These are phyloP conservation scores for Plasmodium relictum DNA, from an alignment of 169 alveolate species.

Conservation along the genomic window DNA sequence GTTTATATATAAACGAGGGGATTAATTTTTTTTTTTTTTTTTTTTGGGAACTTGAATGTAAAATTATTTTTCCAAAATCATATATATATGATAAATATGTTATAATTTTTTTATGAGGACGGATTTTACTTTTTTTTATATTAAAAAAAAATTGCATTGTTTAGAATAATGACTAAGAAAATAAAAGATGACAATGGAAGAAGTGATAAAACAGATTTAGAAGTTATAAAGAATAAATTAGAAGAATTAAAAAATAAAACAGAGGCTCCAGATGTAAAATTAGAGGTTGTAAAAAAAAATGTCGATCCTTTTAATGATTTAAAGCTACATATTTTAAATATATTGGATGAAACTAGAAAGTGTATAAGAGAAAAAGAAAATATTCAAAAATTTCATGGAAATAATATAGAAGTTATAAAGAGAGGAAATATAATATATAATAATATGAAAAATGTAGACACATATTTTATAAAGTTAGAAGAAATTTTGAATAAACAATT, in stretches of 20 bases:
- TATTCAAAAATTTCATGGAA: slow-evolving; percentile 51
- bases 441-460: slow-evolving; percentile 58
- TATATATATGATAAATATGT: slow-evolving; percentile 2
- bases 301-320: slow-evolving; percentile 62
- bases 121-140: slow-evolving; percentile 1
- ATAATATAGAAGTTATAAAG: slow-evolving; percentile 65
- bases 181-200: slow-evolving; percentile 4
- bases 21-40: no score
- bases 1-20: no score
- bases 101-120: not conserved
- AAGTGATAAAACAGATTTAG: slow-evolving; percentile 24
- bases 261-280: slow-evolving; percentile 22
- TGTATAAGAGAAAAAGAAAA: slow-evolving; percentile 63
- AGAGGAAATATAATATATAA: slow-evolving; percentile 62
- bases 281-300: slow-evolving; percentile 21
- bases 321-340: slow-evolving; percentile 58
- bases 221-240: slow-evolving; percentile 33
- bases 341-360: slow-evolving; percentile 61
- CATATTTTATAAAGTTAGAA: slow-evolving; percentile 55
- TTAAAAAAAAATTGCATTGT: slow-evolving; percentile 1
- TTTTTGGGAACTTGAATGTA: no score
- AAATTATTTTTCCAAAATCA: not conserved
- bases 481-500: slow-evolving; percentile 49
- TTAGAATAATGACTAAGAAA: slow-evolving; percentile 31
- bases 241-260: slow-evolving; percentile 55